phyloP scores from a whole-genome alignment of 768 basidiomycete genomes.

The Trametes cinnabarina region DNA sequence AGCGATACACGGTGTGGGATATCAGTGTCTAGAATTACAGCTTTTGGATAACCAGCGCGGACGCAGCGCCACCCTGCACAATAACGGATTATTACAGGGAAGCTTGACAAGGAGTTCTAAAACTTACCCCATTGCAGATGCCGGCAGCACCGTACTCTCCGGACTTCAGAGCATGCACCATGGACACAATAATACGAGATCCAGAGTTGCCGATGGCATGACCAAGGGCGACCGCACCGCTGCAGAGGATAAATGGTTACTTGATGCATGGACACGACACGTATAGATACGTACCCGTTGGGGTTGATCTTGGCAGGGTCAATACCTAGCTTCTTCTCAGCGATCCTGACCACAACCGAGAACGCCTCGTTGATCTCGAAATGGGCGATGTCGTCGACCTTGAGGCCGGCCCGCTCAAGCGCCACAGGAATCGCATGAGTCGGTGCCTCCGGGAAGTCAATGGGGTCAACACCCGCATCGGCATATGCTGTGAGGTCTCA shows the following conservation, averaged over 20 bases:
- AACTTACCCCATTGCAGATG: constrained; percentile 92
- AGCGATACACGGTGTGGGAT: constrained; percentile 13
- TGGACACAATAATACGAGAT: constrained; percentile 88
- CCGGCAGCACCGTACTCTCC: constrained; percentile 95
- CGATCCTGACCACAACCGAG: constrained; percentile 88
- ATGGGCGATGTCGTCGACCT: constrained; percentile 77
- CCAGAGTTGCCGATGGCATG: constrained; percentile 97
- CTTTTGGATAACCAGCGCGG: constrained; percentile 86
- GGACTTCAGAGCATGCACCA: constrained; percentile 85
- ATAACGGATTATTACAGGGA: constrained; percentile 13
- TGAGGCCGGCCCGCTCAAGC: constrained; percentile 81
- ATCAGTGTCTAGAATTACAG: constrained; percentile 42
- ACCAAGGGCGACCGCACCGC: constrained; percentile 94
- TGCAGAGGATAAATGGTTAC: constrained; percentile 35
- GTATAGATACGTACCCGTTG: constrained; percentile 59
- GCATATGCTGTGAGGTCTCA: constrained; percentile 69
- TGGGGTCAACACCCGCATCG: constrained; percentile 93
- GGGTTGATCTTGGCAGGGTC: constrained; percentile 89
- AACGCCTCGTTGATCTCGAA: constrained; percentile 99
- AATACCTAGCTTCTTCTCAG: constrained; percentile 82
- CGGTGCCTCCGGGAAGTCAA: constrained; percentile 96
- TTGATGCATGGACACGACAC: neutral
- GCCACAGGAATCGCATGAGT: constrained; percentile 89
- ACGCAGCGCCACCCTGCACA: constrained; percentile 84
- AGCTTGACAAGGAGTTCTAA: neutral